These are phyloP conservation scores for Microbotryum scabiosae DNA, from an alignment of 1,284 basidiomycete genomes.

Conservation along the genomic window DNA sequence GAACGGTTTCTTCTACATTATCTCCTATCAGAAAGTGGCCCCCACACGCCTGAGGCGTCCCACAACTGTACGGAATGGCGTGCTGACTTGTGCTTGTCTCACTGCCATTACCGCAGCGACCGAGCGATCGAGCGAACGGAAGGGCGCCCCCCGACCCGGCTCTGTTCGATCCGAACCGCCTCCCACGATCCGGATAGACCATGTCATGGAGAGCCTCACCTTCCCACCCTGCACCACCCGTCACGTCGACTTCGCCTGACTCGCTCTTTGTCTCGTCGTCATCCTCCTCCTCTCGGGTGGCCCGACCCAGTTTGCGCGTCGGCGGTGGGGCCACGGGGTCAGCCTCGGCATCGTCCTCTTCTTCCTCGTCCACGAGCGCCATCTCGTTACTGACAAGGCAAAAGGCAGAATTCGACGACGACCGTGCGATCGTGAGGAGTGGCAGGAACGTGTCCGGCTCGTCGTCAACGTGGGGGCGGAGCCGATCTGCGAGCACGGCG, in stretches of 20 bases:
- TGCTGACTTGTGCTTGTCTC: too few species aligned
- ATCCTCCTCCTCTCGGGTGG: constrained; percentile 6
- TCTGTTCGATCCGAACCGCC: too few species aligned
- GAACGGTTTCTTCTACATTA: too few species aligned
- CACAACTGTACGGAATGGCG: too few species aligned
- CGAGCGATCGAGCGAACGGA: too few species aligned
- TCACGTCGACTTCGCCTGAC: constrained; percentile 5
- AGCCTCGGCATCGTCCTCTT: background rate
- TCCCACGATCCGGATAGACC: too few species aligned
- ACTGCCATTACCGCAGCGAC: too few species aligned
- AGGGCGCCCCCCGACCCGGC: too few species aligned
- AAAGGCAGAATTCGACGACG: constrained; percentile 7
- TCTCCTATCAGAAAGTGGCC: too few species aligned
- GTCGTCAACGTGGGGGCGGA: background rate
- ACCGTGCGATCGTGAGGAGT: background rate
- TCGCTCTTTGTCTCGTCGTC: background rate
- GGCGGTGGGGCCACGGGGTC: background rate
- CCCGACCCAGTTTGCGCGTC: too few species aligned
- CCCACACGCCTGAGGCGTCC: too few species aligned
- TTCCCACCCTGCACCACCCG: constrained; percentile 14
- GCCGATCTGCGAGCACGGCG: constrained; percentile 8
- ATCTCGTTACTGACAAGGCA: constrained; percentile 10
- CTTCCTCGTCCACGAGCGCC: background rate
- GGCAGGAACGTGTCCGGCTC: background rate
- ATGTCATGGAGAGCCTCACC: background rate